phyloP scores from a whole-genome alignment of 805 yeast genomes.

The Zygoascus biomembranicola region DNA sequence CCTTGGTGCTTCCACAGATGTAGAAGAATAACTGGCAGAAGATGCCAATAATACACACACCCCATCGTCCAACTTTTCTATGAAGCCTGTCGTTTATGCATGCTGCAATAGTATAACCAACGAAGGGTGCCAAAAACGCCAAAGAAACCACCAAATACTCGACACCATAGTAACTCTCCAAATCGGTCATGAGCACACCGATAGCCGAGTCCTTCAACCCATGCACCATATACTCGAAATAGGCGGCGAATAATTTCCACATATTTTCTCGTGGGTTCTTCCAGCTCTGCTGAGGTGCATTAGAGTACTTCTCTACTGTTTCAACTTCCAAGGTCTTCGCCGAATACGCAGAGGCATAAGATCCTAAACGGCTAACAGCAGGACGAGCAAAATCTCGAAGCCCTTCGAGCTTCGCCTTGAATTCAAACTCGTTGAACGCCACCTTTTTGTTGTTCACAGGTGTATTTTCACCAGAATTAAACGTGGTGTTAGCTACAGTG shows the following conservation, averaged over 20 bases:
- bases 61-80: slow-evolving; percentile 39
- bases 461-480: not conserved
- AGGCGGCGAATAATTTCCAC: slow-evolving; percentile 8
- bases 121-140: slow-evolving; percentile 43
- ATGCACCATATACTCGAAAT: slow-evolving; percentile 33
- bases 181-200: slow-evolving; percentile 49
- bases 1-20: slow-evolving; percentile 31
- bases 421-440: not conserved
- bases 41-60: slow-evolving; percentile 34
- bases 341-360: not conserved
- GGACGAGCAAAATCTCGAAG: not conserved
- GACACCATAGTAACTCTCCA: slow-evolving; percentile 40
- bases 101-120: slow-evolving; percentile 51
- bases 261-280: slow-evolving; percentile 12
- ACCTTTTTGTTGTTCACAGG: not conserved
- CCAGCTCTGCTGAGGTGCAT: slow-evolving; percentile 11
- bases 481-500: not conserved
- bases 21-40: slow-evolving; percentile 33
- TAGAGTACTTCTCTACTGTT: not conserved
- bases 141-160: slow-evolving; percentile 41
- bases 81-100: slow-evolving; percentile 38
- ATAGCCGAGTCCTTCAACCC: slow-evolving; percentile 56
- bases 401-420: not conserved
- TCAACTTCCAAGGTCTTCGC: not conserved
- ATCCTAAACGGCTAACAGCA: not conserved